Conservation (phyloP, 345 rosid genomes). For the Microthlaspi erraticum region DNA sequence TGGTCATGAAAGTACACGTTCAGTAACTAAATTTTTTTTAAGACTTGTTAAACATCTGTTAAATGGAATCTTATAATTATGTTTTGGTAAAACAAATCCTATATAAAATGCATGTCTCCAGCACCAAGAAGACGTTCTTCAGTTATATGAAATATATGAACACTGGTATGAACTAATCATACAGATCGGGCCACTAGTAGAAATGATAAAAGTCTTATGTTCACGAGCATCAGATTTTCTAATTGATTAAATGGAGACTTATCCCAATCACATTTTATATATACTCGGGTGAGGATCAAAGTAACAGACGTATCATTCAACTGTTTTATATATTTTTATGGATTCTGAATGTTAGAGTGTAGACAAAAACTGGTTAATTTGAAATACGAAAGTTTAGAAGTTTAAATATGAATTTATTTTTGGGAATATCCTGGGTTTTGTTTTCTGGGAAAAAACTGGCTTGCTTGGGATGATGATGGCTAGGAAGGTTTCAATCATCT, state of each 20-base stretch:
- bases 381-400: background rate
- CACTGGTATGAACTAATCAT: background rate
- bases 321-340: too few relatives aligned
- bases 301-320: background rate
- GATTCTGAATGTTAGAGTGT: too few relatives aligned
- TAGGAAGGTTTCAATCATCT: slow-evolving; percentile 4
- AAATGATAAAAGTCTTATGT: background rate
- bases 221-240: background rate
- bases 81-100: background rate
- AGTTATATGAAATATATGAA: too few relatives aligned
- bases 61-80: background rate
- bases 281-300: background rate
- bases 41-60: background rate
- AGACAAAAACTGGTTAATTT: too few relatives aligned
- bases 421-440: too few relatives aligned
- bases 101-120: background rate
- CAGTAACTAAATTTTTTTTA: too few relatives aligned
- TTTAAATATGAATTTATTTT: too few relatives aligned
- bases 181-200: background rate
- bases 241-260: slow-evolving; percentile 10
- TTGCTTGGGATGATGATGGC: too few relatives aligned
- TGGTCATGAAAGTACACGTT: slow-evolving; percentile 4
- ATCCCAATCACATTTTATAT: background rate
- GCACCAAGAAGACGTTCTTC: background rate
- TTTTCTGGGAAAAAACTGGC: too few relatives aligned